Conservation (phyloP, 2,329 filamentous ascomycete genomes). For the Metarhizium brunneum region DNA sequence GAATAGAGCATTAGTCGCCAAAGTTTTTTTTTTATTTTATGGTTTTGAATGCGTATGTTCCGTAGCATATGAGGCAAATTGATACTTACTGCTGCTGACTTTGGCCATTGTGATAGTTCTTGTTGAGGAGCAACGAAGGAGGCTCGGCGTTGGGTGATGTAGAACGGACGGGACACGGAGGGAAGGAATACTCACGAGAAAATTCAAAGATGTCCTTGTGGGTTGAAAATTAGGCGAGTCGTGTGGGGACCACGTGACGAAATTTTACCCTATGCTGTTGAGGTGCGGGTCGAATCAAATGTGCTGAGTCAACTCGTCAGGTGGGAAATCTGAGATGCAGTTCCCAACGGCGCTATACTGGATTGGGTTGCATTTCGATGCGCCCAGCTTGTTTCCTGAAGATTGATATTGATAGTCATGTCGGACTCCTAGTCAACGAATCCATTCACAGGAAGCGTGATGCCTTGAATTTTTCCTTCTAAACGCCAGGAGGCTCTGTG, state of each 20-base stretch:
- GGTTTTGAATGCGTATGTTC: background rate
- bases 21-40: background rate
- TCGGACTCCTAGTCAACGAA: no score
- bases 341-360: background rate
- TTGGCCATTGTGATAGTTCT: conserved; percentile 55
- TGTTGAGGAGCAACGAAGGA: conserved; percentile 15
- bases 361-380: conserved; percentile 3
- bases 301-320: background rate
- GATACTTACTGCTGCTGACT: conserved; percentile 49
- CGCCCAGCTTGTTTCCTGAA: no score
- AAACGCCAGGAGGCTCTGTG: background rate
- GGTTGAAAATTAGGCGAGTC: conserved; percentile 19
- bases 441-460: no score
- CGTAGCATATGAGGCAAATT: background rate
- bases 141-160: conserved; percentile 23
- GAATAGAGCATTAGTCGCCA: background rate
- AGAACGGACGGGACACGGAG: conserved; percentile 4
- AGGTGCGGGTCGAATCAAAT: no score
- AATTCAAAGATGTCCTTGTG: conserved; percentile 16
- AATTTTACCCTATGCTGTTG: conserved; percentile 1
- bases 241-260: conserved; percentile 23
- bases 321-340: no score
- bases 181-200: conserved; percentile 1
- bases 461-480: no score
- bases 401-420: background rate